Evolutionary conservation across 1,139 yeast genomes (phyloP).

Genomic region (Saccharomyces hybrid): DNA sequence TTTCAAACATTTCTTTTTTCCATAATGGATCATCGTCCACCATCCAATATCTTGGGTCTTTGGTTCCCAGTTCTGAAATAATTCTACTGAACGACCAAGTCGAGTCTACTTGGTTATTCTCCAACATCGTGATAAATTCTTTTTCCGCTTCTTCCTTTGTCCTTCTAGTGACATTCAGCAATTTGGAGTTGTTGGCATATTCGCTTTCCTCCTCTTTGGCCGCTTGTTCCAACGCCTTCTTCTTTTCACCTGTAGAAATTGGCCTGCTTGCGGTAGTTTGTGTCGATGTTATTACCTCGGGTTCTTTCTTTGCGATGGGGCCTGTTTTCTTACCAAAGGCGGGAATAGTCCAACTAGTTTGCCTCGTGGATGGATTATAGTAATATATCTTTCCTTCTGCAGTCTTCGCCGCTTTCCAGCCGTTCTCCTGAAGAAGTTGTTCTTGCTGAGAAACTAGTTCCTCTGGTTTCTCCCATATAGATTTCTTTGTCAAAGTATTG

Average conservation of each 20-base stretch:
- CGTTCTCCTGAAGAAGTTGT: conserved; percentile 29
- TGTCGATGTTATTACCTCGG: conserved; percentile 3
- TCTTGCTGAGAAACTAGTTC: conserved; percentile 20
- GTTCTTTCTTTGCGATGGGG: conserved; percentile 7
- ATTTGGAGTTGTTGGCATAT: conserved; percentile 14
- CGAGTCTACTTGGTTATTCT: conserved; percentile 50
- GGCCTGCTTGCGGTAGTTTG: conserved; percentile 6
- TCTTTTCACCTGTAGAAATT: not conserved
- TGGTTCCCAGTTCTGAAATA: conserved; percentile 47
- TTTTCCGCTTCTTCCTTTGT: conserved; percentile 36
- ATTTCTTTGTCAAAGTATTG: conserved; percentile 54
- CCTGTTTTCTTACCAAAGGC: conserved; percentile 30
- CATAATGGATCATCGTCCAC: conserved; percentile 50
- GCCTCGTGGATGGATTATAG: conserved; percentile 55
- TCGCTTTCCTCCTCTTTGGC: not conserved
- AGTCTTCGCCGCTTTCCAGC: conserved; percentile 60
- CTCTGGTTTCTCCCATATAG: conserved; percentile 78
- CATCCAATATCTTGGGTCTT: conserved; percentile 63
- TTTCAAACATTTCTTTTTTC: conserved; percentile 59
- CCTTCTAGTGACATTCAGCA: conserved; percentile 13
- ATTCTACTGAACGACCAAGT: conserved; percentile 71
- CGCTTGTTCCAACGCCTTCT: not conserved
- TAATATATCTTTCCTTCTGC: conserved; percentile 70
- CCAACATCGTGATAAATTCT: conserved; percentile 46
- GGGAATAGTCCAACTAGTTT: conserved; percentile 80